phyloP scores from a whole-genome alignment of 129 eudicot species.

The carrot (Daucus carota) region DNA sequence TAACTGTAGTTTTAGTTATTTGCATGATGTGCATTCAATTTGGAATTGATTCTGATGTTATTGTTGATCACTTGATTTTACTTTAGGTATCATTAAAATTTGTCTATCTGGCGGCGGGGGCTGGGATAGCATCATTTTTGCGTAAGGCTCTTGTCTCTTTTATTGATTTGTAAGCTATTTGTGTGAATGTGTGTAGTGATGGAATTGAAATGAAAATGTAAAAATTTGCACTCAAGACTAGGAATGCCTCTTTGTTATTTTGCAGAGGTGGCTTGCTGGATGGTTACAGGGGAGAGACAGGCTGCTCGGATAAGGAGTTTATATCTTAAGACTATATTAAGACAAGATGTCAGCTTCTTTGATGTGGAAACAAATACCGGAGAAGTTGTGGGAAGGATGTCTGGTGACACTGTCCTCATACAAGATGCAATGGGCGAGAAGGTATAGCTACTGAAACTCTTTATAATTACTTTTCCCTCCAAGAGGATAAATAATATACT shows the following conservation, averaged over 20 bases:
- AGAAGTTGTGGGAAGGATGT: slow-evolving; percentile 94
- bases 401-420: slow-evolving; percentile 95
- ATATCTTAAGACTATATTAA: slow-evolving; percentile 66
- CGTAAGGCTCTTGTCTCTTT: slow-evolving; percentile 44
- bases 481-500: background rate
- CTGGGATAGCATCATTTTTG: slow-evolving; percentile 65
- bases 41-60: background rate
- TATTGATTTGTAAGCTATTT: background rate
- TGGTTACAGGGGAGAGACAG: slow-evolving; percentile 94
- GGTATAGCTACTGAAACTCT: slow-evolving; percentile 28
- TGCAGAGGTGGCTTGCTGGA: slow-evolving; percentile 89
- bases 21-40: background rate
- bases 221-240: background rate
- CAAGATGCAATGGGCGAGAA: slow-evolving; percentile 99
- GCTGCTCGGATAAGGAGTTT: slow-evolving; percentile 79
- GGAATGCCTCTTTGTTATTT: background rate
- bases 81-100: slow-evolving; percentile 57
- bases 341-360: slow-evolving; percentile 87
- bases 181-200: background rate
- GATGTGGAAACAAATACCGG: slow-evolving; percentile 95
- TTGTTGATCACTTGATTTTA: background rate
- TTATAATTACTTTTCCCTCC: background rate
- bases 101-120: slow-evolving; percentile 67
- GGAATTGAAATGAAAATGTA: background rate
- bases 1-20: background rate